Evolutionary conservation across 805 yeast genomes (phyloP).

Genomic region (Schwanniomyces yamadae): DNA sequence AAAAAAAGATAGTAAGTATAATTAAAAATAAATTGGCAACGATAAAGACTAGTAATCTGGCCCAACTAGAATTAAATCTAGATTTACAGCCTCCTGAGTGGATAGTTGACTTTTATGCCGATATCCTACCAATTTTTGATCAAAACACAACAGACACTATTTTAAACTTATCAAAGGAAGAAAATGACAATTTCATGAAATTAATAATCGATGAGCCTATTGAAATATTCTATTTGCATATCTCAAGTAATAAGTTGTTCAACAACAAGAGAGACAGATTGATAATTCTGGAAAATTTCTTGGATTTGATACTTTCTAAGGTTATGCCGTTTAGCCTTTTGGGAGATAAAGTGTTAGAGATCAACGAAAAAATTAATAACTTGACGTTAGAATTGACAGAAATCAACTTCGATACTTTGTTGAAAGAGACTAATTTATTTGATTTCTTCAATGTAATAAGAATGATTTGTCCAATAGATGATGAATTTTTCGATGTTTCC

Average conservation of each 20-base stretch:
- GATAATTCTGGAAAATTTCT: slow-evolving; percentile 55
- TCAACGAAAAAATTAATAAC: slow-evolving; percentile 33
- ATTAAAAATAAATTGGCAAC: slow-evolving; percentile 31
- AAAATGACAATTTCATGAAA: slow-evolving; percentile 34
- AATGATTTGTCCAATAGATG: slow-evolving; percentile 70
- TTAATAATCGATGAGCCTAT: slow-evolving; percentile 50
- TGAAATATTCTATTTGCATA: slow-evolving; percentile 35
- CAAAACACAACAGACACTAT: slow-evolving; percentile 34
- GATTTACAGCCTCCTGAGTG: slow-evolving; percentile 84
- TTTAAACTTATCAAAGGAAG: slow-evolving; percentile 38
- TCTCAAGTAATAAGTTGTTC: slow-evolving; percentile 25
- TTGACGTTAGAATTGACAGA: slow-evolving; percentile 40
- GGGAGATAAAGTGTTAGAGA: slow-evolving; percentile 32
- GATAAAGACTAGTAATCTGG: slow-evolving; percentile 34
- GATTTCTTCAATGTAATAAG: slow-evolving; percentile 63
- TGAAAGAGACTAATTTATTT: slow-evolving; percentile 53
- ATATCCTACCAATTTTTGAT: slow-evolving; percentile 58
- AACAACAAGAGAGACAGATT: slow-evolving; percentile 30
- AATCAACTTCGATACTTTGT: slow-evolving; percentile 46
- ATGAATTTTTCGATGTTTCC: slow-evolving; percentile 51
- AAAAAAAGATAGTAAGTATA: slow-evolving; percentile 24
- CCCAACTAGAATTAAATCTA: slow-evolving; percentile 41
- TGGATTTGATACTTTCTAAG: slow-evolving; percentile 57
- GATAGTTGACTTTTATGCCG: slow-evolving; percentile 64
- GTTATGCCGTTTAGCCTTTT: slow-evolving; percentile 48